Base-by-base conservation (phyloP, 2,329 filamentous ascomycete genomes). In the Tolypocladium album region DNA sequence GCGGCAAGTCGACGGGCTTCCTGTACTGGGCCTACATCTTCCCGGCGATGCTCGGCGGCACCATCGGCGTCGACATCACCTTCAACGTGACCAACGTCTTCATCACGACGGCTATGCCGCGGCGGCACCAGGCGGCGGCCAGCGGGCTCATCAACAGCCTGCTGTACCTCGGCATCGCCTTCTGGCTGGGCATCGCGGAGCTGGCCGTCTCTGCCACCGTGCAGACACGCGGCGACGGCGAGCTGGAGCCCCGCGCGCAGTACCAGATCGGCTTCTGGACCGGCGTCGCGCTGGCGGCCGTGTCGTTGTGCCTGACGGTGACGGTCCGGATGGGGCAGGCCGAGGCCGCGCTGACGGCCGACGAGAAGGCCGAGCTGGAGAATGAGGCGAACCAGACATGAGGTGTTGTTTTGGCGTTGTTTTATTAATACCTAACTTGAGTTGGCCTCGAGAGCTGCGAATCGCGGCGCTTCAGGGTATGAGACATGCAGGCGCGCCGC, bases 61-160 rank as follows among this genome's bases (percentile, higher is more conserved):
- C 89, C 0, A 77, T 92, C 40, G 88, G 87, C 22, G 85, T 92
- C 61, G 89, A 93, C 67, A 84, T 92, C 59, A 85, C 84, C 8
- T 92, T 87, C 74, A 90, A 88, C 67, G 82, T 92, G 1, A 83
- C 86, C 22, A 92, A 88, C 67, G 82, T 92, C 61, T 92, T 89
- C 72, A 88, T 91, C 70, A 91, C 88, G 0, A 91, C 88, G 0
- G 83, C 82, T 17, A 76, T 92, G 63, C 87, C 88, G 0, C 77
- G 78, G 5, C 79, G 82, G 15, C 79, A 85, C 57, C 89, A 93
- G 69, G 88, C 88, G 0, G 76, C 90, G 0, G 89, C 88, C 0
- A 88, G 88, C 1, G 88, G 85, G 0, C 71, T 92, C 55, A 85
- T 89, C 67, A 90, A 89, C 72, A 85, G 83, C 56, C 73, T 90